Evolutionary conservation across 2,329 filamentous ascomycete species (phyloP).

Genomic region (Chaetoscypha palmicola): DNA sequence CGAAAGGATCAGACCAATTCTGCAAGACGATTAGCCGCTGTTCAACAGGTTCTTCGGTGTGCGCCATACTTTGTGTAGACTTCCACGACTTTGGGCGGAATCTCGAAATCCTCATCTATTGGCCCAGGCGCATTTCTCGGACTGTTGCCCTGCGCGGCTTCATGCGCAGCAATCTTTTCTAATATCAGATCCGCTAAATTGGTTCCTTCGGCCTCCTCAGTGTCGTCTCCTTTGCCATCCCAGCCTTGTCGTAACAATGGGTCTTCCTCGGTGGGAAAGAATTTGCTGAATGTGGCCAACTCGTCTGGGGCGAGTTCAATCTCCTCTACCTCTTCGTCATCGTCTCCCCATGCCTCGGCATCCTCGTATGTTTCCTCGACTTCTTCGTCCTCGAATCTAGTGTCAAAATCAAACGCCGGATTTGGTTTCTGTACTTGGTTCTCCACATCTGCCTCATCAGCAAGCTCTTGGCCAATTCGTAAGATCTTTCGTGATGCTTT

Average conservation of each 20-base stretch:
- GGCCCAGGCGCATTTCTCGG: slow-evolving; percentile 31
- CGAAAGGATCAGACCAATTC: slow-evolving; percentile 79
- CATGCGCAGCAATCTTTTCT: slow-evolving; percentile 87
- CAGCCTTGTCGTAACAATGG: slow-evolving; percentile 27
- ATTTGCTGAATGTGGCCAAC: slow-evolving; percentile 83
- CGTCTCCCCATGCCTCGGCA: slow-evolving; percentile 65
- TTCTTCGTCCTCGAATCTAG: slow-evolving; percentile 55
- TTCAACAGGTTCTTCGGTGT: background rate
- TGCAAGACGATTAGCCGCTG: slow-evolving; percentile 30
- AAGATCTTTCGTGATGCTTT: slow-evolving; percentile 85
- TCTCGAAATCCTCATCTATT: slow-evolving; percentile 72
- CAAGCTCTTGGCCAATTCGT: slow-evolving; percentile 80
- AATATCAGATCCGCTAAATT: slow-evolving; percentile 92
- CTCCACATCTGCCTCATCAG: slow-evolving; percentile 66
- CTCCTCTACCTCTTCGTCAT: slow-evolving; percentile 64
- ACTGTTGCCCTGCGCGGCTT: slow-evolving; percentile 53
- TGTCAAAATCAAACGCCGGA: slow-evolving; percentile 71
- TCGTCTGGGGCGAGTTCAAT: slow-evolving; percentile 84
- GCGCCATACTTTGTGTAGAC: slow-evolving; percentile 76
- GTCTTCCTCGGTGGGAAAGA: slow-evolving; percentile 64
- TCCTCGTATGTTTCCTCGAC: slow-evolving; percentile 49
- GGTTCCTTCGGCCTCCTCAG: slow-evolving; percentile 47
- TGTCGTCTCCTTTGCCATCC: slow-evolving; percentile 33
- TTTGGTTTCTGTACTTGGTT: slow-evolving; percentile 41
- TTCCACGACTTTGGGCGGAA: slow-evolving; percentile 87